Evolutionary conservation across 2,329 filamentous ascomycete species (phyloP), one percentile per base, ranked within the genome.

Genomic region (Beauveria scarabaeidicola): DNA sequence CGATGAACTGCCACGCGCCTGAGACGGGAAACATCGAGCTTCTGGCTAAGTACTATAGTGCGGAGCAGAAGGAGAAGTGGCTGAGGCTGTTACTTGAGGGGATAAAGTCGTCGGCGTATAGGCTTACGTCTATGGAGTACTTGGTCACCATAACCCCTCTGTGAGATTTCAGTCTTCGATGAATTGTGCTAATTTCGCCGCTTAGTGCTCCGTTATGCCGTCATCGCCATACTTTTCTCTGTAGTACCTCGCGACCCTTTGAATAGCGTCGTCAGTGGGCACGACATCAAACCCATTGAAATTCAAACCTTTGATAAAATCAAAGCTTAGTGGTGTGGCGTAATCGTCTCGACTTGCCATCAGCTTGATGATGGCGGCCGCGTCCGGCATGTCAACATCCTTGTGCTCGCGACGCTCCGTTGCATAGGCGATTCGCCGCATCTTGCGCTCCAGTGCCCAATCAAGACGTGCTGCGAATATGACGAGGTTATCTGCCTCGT

Each of bases 371-470:
- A 65, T 60, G n/a, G 64, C 62, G 9, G 62, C 61, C 9, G 64
- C 62, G 40, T 65, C 64, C 2, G 57, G 29, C 19, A 62, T 32
- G 46, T 65, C 62, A 21, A 64, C 56, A 13, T 62, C 44, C 19
- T 60, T 61, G 4, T 36, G 17, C 9, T 44, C 15, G 29, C 53
- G 40, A 10, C 51, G 48, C 36, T 57, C 53, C 27, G 11, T 25
- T 11, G 59, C 61, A 32, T 65, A 48, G 17, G 62, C 61, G 15
- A 69, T 61, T 1, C 68, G 64, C 29, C 67, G 63, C 10, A 69
- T 40, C 53, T 69, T 68, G 10, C 62, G 61, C 61, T 69, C 68
- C 10, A 69, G 62, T 10, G 64, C 63, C 63, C 64, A 68, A 17
- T 67, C 63, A 19, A 69, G 61, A 2, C 59, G 54, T 5, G 61